Evolutionary conservation across 2,329 filamentous ascomycete genomes (phyloP).

Genomic region (Pleurostoma richardsiae): DNA sequence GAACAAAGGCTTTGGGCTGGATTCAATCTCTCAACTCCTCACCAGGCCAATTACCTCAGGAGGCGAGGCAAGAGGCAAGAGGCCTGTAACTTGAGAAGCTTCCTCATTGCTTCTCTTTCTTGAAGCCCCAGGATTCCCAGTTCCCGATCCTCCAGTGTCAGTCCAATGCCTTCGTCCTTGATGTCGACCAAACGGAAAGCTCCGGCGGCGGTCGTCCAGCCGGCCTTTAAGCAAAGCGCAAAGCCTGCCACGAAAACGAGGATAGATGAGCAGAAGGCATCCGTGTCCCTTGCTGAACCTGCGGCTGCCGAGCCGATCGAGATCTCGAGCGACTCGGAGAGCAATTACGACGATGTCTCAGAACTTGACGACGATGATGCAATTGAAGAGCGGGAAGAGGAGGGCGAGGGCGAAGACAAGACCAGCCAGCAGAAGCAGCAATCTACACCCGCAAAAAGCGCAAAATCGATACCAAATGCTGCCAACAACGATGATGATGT

Average conservation of each 20-base stretch:
- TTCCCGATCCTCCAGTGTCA: too few relatives aligned
- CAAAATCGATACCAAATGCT: neutral
- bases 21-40: too few relatives aligned
- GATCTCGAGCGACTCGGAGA: conserved; percentile 51
- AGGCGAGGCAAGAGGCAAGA: too few relatives aligned
- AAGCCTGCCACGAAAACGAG: conserved; percentile 42
- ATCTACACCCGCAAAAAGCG: neutral
- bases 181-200: conserved; percentile 61
- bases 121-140: too few relatives aligned
- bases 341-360: conserved; percentile 38
- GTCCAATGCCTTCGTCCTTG: neutral
- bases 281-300: conserved; percentile 39
- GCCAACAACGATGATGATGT: conserved; percentile 3
- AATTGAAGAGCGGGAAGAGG: conserved; percentile 26
- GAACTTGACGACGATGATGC: conserved; percentile 20
- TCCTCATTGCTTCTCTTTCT: too few relatives aligned
- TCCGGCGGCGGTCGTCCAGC: conserved; percentile 50
- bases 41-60: too few relatives aligned
- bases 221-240: conserved; percentile 47
- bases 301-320: conserved; percentile 41
- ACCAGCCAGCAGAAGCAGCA: neutral
- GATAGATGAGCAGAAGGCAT: conserved; percentile 54
- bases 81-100: too few relatives aligned
- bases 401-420: conserved; percentile 12
- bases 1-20: too few relatives aligned